Base-by-base conservation (phyloP, 2,329 filamentous ascomycete genomes). In the Ophiostoma triangulosporum region DNA sequence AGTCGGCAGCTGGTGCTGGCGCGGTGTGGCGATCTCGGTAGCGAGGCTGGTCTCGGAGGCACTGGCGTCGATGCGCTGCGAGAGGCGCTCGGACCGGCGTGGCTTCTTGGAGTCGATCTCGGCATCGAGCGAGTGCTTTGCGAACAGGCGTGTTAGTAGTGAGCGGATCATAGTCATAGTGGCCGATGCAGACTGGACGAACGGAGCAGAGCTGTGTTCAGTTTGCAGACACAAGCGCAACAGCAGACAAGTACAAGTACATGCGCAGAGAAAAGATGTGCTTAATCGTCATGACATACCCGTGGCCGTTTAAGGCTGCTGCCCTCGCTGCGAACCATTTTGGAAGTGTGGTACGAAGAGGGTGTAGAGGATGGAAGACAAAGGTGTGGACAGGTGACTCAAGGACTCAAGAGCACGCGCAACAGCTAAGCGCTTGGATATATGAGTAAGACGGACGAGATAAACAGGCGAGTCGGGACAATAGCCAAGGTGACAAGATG, bases 41-140 rank as follows among this genome's bases (percentile, higher is more conserved):
- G 31, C 33, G 38, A 43, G 17, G 48, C 54, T 56, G 38, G 24
- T 38, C 24, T 56, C 55, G 45, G 55, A 46, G 36, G 5, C 33
- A 6, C 22, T 40, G 26, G 50, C 35, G 7, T 61, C 65, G 54
- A 68, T 65, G 54, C 72, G 72, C 60, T 80, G 78, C 32, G 78
- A 81, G 56, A 88, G 71, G 57, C 87, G 82, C 60, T 86, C 75
- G 45, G 87, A 89, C 55, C 88, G 81, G 58, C 91, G 84, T 56
- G 85, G 82, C 68, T 95, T 95, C 76, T 96, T 96, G 58, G 76
- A 71, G 57, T 89, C 84, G 58, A 76, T 73, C 59, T 76, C 73
- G 60, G 78, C 75, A 58, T 75, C 71, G 60, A 78, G 74, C 40
- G 84, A 87, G 61, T 73, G 77, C 86, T 90, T 68, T 15, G 29